phyloP scores from a whole-genome alignment of 2,329 filamentous ascomycete genomes.

The Seiridium unicorne region DNA sequence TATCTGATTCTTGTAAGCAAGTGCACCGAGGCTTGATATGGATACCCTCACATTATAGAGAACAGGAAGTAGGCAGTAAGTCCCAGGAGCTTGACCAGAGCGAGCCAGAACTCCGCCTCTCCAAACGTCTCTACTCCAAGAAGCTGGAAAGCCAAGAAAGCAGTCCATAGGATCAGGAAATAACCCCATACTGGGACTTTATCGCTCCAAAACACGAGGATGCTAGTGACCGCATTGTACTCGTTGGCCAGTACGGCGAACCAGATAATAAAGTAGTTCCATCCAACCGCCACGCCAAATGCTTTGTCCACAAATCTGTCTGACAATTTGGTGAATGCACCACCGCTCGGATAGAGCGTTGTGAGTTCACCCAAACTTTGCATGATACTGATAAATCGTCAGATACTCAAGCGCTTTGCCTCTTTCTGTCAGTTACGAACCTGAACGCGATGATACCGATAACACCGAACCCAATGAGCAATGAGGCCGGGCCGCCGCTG shows the following conservation, averaged over 20 bases:
- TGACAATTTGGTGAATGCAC: conserved; percentile 68
- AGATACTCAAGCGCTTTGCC: conserved; percentile 1
- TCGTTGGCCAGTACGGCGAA: conserved; percentile 66
- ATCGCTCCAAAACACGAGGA: conserved; percentile 65
- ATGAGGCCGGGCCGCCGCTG: conserved; percentile 67
- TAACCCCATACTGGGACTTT: conserved; percentile 63
- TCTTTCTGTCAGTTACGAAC: conserved; percentile 8
- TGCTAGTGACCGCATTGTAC: conserved; percentile 67
- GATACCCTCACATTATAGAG: conserved; percentile 53
- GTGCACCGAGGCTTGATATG: neutral
- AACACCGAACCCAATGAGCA: conserved; percentile 71
- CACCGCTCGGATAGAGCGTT: conserved; percentile 69
- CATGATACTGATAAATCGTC: conserved; percentile 55
- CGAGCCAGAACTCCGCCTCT: conserved; percentile 79
- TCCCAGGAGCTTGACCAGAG: conserved; percentile 68
- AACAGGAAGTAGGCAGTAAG: conserved; percentile 73
- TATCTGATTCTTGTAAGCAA: conserved; percentile 40
- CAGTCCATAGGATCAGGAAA: conserved; percentile 68
- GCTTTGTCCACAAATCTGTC: conserved; percentile 71
- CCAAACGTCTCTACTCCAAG: conserved; percentile 73
- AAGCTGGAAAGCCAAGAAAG: conserved; percentile 65
- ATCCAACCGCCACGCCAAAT: conserved; percentile 66
- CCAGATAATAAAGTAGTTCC: conserved; percentile 73
- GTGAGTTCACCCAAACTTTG: conserved; percentile 74
- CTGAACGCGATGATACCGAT: conserved; percentile 65